These are phyloP conservation scores for Dendrobium chrysotoxum DNA, from an alignment of 106 monocot genomes.

Conservation along the genomic window DNA sequence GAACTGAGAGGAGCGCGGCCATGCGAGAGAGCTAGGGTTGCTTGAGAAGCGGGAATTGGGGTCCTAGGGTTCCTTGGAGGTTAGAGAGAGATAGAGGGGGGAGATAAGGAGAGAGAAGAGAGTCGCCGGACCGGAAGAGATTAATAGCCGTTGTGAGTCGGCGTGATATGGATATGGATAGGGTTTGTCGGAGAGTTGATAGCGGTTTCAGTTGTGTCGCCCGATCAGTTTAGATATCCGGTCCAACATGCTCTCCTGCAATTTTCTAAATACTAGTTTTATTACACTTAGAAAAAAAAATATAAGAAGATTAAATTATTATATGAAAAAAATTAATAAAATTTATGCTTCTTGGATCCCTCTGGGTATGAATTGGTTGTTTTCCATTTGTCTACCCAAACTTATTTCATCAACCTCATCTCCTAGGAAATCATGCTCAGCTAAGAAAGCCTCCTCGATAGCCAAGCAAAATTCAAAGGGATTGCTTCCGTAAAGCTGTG, in stretches of 20 bases:
- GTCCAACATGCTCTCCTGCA: neutral
- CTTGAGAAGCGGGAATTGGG: conserved; percentile 10
- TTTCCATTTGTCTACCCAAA: no score
- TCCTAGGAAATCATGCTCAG: no score
- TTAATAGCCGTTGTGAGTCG: neutral
- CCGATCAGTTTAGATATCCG: neutral
- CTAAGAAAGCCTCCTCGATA: no score
- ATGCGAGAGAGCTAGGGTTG: neutral
- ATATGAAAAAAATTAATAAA: no score
- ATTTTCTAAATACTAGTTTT: no score
- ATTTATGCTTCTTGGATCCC: no score
- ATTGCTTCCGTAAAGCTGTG: no score
- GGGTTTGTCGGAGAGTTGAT: neutral
- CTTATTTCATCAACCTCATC: no score
- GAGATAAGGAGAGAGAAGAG: conserved; percentile 2
- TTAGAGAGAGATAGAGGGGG: neutral
- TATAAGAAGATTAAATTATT: no score
- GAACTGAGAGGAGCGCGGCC: conserved; percentile 2
- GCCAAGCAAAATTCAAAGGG: no score
- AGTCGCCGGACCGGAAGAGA: neutral
- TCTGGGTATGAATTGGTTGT: no score
- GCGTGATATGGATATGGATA: neutral
- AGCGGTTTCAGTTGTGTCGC: neutral
- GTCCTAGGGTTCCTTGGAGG: neutral
- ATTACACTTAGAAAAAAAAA: no score